These are phyloP conservation scores for Suillus ampliporus DNA, from an alignment of 768 basidiomycete species.

Conservation along the genomic window DNA sequence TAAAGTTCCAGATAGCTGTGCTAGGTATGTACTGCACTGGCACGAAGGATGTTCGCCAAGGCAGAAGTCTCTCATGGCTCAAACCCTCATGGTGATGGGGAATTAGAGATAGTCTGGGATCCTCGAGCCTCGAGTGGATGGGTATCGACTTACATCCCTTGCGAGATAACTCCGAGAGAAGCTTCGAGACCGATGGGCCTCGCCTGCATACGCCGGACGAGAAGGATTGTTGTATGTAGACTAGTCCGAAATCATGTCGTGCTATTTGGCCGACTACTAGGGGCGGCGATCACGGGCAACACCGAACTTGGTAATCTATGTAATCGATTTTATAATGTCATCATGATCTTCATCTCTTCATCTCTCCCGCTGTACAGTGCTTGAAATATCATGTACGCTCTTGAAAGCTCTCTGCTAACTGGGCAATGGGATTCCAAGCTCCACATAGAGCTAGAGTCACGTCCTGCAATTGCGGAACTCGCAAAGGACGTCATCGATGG, in stretches of 20 bases:
- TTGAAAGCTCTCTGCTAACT: slow-evolving; percentile 64
- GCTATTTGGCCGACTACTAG: no score
- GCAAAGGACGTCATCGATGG: slow-evolving; percentile 65
- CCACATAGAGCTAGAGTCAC: slow-evolving; percentile 25
- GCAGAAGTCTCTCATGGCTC: neutral
- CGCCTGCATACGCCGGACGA: no score
- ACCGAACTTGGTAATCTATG: slow-evolving; percentile 3
- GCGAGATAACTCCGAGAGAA: neutral
- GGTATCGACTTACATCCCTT: neutral
- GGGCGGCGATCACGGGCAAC: neutral
- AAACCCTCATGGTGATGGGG: neutral
- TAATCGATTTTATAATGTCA: slow-evolving; percentile 1
- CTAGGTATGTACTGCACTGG: neutral
- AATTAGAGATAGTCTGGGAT: neutral
- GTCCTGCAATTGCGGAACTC: slow-evolving; percentile 37
- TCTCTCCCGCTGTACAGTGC: neutral
- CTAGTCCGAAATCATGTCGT: no score
- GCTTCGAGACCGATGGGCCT: no score
- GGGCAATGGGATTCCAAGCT: slow-evolving; percentile 49
- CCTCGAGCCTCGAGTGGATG: neutral
- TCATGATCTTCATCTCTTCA: slow-evolving; percentile 1
- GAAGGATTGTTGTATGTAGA: no score
- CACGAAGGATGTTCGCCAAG: neutral
- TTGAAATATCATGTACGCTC: slow-evolving; percentile 24
- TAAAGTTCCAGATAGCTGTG: no score